Evolutionary conservation across 192 early-diverging fungal species (phyloP).

Genomic region (Pilaira anomala): DNA sequence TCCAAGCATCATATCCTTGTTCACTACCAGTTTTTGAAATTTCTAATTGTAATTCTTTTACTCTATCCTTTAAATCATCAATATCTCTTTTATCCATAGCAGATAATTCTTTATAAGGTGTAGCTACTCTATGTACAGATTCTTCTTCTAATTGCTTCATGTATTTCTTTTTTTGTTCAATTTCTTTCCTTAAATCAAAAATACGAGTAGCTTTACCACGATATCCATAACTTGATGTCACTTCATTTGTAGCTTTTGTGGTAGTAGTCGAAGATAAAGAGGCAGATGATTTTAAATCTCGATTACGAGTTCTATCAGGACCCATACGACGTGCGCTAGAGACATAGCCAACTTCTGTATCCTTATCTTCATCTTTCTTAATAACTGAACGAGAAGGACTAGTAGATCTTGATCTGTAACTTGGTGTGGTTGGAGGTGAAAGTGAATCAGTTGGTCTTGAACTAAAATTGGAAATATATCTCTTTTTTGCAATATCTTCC

Average conservation of each 20-base stretch:
- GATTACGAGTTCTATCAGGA: constrained; percentile 18
- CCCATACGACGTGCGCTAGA: constrained; percentile 41
- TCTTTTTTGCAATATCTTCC: constrained; percentile 51
- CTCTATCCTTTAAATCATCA: constrained; percentile 38
- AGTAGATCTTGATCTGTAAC: constrained; percentile 13
- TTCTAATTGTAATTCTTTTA: constrained; percentile 42
- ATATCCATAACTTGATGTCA: constrained; percentile 29
- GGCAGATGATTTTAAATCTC: constrained; percentile 9
- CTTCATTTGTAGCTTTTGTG: neutral
- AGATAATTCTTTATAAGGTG: constrained; percentile 10
- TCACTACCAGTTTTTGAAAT: constrained; percentile 17
- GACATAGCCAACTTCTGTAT: constrained; percentile 34
- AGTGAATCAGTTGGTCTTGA: constrained; percentile 12
- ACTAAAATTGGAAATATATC: constrained; percentile 22
- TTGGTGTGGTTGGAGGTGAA: constrained; percentile 3
- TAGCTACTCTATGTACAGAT: constrained; percentile 5
- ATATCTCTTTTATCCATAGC: constrained; percentile 41
- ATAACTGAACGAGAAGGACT: constrained; percentile 11
- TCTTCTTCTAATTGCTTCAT: constrained; percentile 19
- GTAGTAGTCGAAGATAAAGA: neutral
- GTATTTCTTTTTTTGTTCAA: constrained; percentile 23
- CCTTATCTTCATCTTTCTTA: constrained; percentile 15
- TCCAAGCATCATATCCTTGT: constrained; percentile 20
- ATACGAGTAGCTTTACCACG: constrained; percentile 37
- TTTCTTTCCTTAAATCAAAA: constrained; percentile 30